These are phyloP conservation scores for Rachicladosporium sp. DNA, from an alignment of 2,329 filamentous ascomycete genomes.

Conservation along the genomic window DNA sequence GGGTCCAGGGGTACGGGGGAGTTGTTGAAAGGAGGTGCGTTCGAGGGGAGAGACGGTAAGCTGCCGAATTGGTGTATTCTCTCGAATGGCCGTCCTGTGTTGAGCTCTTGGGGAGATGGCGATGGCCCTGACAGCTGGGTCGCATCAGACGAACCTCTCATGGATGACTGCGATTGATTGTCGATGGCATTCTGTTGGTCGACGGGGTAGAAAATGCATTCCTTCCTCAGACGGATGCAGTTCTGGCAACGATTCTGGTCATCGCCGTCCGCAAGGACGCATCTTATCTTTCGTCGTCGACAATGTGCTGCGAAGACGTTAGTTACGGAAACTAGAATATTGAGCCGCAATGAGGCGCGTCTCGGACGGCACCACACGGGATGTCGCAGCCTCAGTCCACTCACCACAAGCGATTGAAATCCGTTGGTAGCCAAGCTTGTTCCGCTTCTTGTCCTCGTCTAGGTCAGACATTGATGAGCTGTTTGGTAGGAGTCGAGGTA, in stretches of 20 bases:
- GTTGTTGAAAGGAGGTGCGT: too few relatives aligned
- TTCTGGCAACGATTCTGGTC: constrained; percentile 70
- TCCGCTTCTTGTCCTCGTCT: constrained; percentile 56
- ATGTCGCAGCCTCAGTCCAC: background rate
- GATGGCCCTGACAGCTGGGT: constrained; percentile 16
- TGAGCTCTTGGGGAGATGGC: constrained; percentile 11
- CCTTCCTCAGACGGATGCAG: constrained; percentile 87
- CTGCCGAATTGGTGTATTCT: constrained; percentile 9
- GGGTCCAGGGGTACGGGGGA: too few relatives aligned
- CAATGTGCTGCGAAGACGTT: constrained; percentile 57
- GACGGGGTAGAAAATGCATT: constrained; percentile 84
- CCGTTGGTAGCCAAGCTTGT: constrained; percentile 90
- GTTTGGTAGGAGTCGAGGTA: constrained; percentile 34
- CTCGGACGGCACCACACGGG: constrained; percentile 4
- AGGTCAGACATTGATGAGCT: constrained; percentile 29
- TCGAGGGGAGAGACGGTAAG: constrained; percentile 1
- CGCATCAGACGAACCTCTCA: constrained; percentile 10
- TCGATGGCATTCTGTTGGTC: constrained; percentile 36
- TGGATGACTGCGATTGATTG: constrained; percentile 12
- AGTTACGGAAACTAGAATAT: too few relatives aligned
- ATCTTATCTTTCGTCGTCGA: constrained; percentile 84
- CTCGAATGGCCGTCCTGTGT: constrained; percentile 9
- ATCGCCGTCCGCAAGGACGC: constrained; percentile 64
- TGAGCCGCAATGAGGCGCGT: too few relatives aligned
- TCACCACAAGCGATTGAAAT: constrained; percentile 88